Base-by-base conservation (phyloP, 164 flowering plant species). In the Tetrastigma voinierianum region DNA sequence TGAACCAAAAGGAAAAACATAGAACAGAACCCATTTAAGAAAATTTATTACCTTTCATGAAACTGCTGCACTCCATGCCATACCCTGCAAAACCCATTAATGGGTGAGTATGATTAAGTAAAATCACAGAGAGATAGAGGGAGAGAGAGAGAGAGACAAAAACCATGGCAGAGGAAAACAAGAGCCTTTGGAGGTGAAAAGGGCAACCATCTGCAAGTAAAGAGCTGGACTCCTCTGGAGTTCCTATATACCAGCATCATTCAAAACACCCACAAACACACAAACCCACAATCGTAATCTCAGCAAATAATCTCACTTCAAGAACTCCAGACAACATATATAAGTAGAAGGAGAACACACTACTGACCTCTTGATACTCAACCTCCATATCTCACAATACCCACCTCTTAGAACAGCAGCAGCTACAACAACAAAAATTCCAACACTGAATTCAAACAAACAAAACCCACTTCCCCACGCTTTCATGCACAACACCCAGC, bases 31-130 rank as follows among this genome's bases (percentile, higher is more conserved):
- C 15, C 32, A 58, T 23, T 66, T 13, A 48, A 48, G 18, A 51
- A 62, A 6, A 74, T 57, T 69, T 43, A 73, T 73, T 87, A 93
- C 97, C 97, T 87, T 70, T 91, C 98, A 93, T 93, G 89, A 72
- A 91, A 19, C 78, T 74, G 67, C 98, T 86, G 90, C 98, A 93
- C 69, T 93, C 98, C 97, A 91, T 91, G 64, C 97, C 98, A 81
- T 93, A 93, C 14, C 98, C 98, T 93, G 91, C 83, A 82, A 32
- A 32, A 80, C 11, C 61, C 75, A 78, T 69, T 62, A 78, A 78
- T 60, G 52, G 66, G 6, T 5, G 6, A 66, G 16, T 46, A 52
- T 20, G 59, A n/a, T 21, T 48, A 43, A 53, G 20, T 16, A 43
- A 17, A 15, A 54, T 17, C n/a, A 52, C 47, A 68, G 21, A 67